A percentile compares a stretch with the other conserved stretches of the same genome.
phyloP scores from a whole-genome alignment of 257 asterid genomes.

The Mitragyna speciosa region DNA sequence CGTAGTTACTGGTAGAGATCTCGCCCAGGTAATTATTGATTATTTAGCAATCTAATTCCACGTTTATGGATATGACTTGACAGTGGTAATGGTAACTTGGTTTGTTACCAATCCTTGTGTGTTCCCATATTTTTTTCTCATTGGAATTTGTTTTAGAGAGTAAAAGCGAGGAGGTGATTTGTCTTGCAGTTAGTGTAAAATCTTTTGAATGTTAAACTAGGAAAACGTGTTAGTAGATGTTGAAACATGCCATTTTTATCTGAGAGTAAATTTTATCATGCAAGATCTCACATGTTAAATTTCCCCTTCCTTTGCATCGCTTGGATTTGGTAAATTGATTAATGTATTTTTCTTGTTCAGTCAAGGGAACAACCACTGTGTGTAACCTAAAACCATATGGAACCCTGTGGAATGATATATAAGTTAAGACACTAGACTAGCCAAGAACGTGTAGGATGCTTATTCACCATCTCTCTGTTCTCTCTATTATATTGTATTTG shows the following conservation, averaged over 20 bases:
- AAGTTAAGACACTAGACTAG: not conserved
- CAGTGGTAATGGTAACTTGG: not conserved
- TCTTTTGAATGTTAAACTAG: not conserved
- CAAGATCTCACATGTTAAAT: not conserved
- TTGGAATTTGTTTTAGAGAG: not conserved
- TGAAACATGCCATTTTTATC: not conserved
- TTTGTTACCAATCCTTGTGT: no score
- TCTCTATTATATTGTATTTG: not conserved
- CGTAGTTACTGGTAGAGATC: slow-evolving; percentile 80
- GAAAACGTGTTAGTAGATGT: not conserved
- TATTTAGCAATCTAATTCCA: not conserved
- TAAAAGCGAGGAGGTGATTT: not conserved
- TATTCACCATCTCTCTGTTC: not conserved
- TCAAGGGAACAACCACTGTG: not conserved
- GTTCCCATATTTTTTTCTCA: not conserved
- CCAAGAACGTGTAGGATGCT: not conserved
- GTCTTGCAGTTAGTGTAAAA: not conserved
- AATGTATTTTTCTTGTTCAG: not conserved
- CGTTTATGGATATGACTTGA: not conserved
- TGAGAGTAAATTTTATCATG: not conserved
- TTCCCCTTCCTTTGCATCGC: not conserved
- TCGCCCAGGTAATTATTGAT: slow-evolving; percentile 67
- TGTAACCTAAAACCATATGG: not conserved
- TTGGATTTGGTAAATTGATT: not conserved
- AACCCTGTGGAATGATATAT: not conserved